Evolutionary conservation across 169 alveolate species (phyloP).

Genomic region (Cryptosporidium viatorum): DNA sequence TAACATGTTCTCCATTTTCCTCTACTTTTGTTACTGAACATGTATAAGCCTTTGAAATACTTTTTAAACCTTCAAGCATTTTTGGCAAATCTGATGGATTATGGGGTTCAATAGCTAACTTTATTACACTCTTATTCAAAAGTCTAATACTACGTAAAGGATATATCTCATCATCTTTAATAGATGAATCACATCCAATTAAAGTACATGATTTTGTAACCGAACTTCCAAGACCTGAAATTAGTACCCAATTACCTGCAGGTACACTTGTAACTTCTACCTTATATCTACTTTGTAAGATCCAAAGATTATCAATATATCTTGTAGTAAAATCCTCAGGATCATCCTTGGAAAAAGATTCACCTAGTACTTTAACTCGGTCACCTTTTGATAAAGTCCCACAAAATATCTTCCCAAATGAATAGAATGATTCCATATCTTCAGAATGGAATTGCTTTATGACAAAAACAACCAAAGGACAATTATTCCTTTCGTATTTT

Average conservation of each 20-base stretch:
- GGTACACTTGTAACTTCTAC: slow-evolving; percentile 85
- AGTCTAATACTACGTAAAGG: slow-evolving; percentile 78
- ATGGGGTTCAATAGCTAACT: slow-evolving; percentile 97
- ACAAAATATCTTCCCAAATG: slow-evolving; percentile 96
- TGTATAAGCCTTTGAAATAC: slow-evolving; percentile 94
- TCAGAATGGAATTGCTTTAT: slow-evolving; percentile 94
- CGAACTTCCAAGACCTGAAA: slow-evolving; percentile 95
- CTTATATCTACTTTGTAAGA: slow-evolving; percentile 93
- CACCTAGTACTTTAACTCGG: slow-evolving; percentile 94
- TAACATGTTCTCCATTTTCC: slow-evolving; percentile 98
- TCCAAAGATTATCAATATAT: slow-evolving; percentile 90
- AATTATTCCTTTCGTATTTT: slow-evolving; percentile 82
- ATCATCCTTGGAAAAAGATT: slow-evolving; percentile 92
- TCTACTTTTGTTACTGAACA: slow-evolving; percentile 94
- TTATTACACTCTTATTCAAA: slow-evolving; percentile 76
- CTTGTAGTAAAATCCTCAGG: slow-evolving; percentile 95
- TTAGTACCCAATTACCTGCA: slow-evolving; percentile 95
- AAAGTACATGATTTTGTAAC: slow-evolving; percentile 91
- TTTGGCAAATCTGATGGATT: slow-evolving; percentile 99
- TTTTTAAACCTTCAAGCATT: slow-evolving; percentile 97
- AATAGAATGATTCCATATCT: slow-evolving; percentile 91
- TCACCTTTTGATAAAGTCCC: slow-evolving; percentile 96
- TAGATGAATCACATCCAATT: neutral
- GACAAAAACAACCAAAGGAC: slow-evolving; percentile 89
- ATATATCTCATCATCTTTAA: slow-evolving; percentile 22